Conservation (phyloP, 1,139 yeast genomes). For the Candida tropicalis region DNA sequence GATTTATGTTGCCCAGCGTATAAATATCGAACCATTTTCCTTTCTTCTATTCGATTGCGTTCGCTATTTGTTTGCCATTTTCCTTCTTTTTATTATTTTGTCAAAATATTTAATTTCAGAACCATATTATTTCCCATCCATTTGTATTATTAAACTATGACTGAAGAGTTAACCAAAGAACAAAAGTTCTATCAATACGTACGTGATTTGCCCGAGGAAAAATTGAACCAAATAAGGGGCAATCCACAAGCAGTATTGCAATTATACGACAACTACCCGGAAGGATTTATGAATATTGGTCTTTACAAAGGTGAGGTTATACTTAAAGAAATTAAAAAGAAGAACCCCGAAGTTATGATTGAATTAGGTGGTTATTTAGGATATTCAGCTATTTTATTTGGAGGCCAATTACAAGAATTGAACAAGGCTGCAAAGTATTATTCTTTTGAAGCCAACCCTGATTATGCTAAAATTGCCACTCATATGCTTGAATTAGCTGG, state of each 20-base stretch:
- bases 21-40: background rate
- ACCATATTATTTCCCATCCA: no score
- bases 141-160: background rate
- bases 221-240: conserved; percentile 23
- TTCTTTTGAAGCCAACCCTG: conserved; percentile 38
- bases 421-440: conserved; percentile 32
- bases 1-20: background rate
- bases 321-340: conserved; percentile 24
- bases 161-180: conserved; percentile 19
- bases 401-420: conserved; percentile 24
- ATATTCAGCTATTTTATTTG: conserved; percentile 44
- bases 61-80: background rate
- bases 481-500: conserved; percentile 41
- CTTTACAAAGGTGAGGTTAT: conserved; percentile 34
- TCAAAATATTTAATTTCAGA: no score
- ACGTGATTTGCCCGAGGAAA: conserved; percentile 24
- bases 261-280: conserved; percentile 31
- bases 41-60: background rate
- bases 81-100: background rate
- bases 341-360: conserved; percentile 35
- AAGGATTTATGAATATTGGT: conserved; percentile 36
- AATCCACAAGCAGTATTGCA: conserved; percentile 34
- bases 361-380: conserved; percentile 52
- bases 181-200: conserved; percentile 25
- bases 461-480: conserved; percentile 37